Evolutionary conservation across 1,139 yeast species (phyloP).

Genomic region (Debaryomyces psychrophilus): DNA sequence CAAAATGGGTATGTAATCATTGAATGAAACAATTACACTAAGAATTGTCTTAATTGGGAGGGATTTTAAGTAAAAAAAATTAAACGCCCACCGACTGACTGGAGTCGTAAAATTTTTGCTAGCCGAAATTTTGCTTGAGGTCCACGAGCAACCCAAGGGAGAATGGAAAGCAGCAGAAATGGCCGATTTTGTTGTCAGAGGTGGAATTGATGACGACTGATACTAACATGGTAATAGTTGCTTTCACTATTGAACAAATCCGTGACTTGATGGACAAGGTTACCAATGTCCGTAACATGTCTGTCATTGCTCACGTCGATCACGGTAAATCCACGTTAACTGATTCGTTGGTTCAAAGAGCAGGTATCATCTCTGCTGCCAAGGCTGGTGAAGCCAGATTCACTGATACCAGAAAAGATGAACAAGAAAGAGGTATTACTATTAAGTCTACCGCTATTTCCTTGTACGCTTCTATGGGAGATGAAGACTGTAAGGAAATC

Average conservation of each 20-base stretch:
- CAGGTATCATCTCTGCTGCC: constrained; percentile 99
- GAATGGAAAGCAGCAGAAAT: background rate
- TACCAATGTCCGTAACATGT: constrained; percentile 99
- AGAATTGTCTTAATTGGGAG: background rate
- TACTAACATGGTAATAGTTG: constrained; percentile 43
- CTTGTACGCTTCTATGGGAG: constrained; percentile 85
- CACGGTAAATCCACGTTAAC: constrained; percentile 99
- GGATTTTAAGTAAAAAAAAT: background rate
- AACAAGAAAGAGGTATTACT: constrained; percentile 99
- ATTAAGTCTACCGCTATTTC: constrained; percentile 99
- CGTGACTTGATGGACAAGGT: constrained; percentile 99
- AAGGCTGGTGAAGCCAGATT: constrained; percentile 99
- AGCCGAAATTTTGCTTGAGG: background rate
- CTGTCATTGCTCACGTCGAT: constrained; percentile 99
- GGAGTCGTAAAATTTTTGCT: background rate
- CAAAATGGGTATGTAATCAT: constrained; percentile 47
- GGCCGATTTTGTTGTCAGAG: background rate
- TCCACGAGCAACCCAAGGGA: background rate
- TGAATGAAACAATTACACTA: background rate
- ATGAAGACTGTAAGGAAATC: constrained; percentile 93
- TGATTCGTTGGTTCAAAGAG: constrained; percentile 97
- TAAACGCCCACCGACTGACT: background rate
- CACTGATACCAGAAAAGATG: constrained; percentile 99
- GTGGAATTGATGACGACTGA: background rate
- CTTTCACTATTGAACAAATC: constrained; percentile 89